Evolutionary conservation across 345 rosid species (phyloP), one percentile per base, ranked within the genome.

Genomic region (Psidium guajava): DNA sequence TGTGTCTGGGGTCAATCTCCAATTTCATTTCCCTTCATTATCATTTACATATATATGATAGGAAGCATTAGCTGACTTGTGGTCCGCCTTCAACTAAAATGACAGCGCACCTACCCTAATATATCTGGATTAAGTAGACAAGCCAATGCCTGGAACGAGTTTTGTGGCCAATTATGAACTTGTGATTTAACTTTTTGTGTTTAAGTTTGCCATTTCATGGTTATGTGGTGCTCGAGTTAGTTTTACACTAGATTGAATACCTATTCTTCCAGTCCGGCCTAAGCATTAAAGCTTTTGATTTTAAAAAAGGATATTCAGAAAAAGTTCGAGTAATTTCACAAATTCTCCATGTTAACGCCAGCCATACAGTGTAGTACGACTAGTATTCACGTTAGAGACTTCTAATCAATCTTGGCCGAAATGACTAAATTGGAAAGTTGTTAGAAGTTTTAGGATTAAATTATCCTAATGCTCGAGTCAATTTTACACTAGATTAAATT

Each of bases 361-460:
- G 1, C 56, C 9, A 7, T 18, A 24, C 4, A 24, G 2, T 6
- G 22, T 54, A 6, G 20, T 1, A 18, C 5, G 24, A 10, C 22
- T 0, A 3, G 7, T 0, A 1, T 28, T 7, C 8, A 22, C 2
- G 11, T 55, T 0, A 22, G 11, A 13, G 54, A 15, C 14, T 52
- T 52, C 5, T 18, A 1, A 52, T 52, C 6, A 52, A 13, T 52
- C 14, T 52, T 55, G 11, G 74, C 11, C 2, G 0, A 8, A 61
- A 61, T 6, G 42, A 28, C 21, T 28, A 61, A 61, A 28, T 61
- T 28, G 74, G 20, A 28, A 61, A 61, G 16, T 61, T 10, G 2
- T 61, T 4, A 4, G 28, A 61, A 28, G 1, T 3, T 61, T 14
- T 28, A 61, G 9, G 5, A 28, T 0, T 61, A 3, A 28, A 61